phyloP scores from a whole-genome alignment of 2,329 filamentous ascomycete genomes.

The Penicillium sp. region DNA sequence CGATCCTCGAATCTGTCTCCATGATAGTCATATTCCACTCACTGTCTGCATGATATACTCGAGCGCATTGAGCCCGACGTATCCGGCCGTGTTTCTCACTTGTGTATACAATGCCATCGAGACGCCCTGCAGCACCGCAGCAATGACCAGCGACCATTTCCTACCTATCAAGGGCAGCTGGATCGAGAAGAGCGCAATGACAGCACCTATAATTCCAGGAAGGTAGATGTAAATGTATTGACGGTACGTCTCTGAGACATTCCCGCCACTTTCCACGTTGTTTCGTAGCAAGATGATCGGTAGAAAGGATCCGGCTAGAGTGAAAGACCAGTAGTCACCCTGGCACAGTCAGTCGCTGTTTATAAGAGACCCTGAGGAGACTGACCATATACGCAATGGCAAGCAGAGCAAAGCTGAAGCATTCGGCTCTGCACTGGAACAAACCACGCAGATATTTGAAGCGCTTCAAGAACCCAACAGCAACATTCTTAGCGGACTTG shows the following conservation, averaged over 20 bases:
- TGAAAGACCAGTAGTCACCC: conserved; percentile 19
- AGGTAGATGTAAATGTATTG: conserved; percentile 18
- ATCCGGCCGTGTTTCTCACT: conserved; percentile 11
- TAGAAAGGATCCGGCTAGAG: conserved; percentile 12
- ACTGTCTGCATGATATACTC: conserved; percentile 16
- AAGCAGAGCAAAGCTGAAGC: conserved; percentile 8
- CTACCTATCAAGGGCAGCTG: conserved; percentile 11
- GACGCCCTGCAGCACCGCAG: conserved; percentile 10
- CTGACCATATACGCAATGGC: conserved; percentile 8
- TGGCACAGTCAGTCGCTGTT: not conserved
- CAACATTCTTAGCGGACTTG: not conserved
- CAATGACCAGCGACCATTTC: conserved; percentile 16
- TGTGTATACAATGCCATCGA: conserved; percentile 18
- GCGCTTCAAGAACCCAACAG: conserved; percentile 1
- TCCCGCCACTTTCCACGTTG: conserved; percentile 12
- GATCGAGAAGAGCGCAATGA: conserved; percentile 13
- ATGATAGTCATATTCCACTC: not conserved
- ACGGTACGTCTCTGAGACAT: conserved; percentile 12
- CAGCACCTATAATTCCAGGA: conserved; percentile 11
- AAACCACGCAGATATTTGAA: not conserved
- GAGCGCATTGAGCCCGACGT: conserved; percentile 14
- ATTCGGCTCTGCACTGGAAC: conserved; percentile 4
- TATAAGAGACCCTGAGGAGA: not conserved
- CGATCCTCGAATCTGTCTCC: not conserved
- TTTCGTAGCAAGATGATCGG: conserved; percentile 7